Evolutionary conservation across 306 rosid genomes (phyloP).

Genomic region (Quillaja saponaria): DNA sequence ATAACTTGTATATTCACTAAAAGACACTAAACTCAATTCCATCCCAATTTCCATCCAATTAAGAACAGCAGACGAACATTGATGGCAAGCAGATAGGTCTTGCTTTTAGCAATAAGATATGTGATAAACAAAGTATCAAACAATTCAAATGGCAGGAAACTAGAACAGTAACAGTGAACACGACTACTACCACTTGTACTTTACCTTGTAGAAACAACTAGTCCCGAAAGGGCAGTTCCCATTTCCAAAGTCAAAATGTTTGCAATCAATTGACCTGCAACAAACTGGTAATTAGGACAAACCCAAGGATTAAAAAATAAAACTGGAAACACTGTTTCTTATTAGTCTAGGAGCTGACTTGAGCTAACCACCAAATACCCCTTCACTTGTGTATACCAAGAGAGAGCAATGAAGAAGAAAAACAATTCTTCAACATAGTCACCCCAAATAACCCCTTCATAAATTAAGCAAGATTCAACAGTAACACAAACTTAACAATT

Average conservation of each 20-base stretch:
- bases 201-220: slow-evolving; percentile 98
- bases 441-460: slow-evolving; percentile 3
- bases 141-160: too few relatives aligned
- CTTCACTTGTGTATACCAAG: slow-evolving; percentile 16
- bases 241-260: slow-evolving; percentile 93
- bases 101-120: too few relatives aligned
- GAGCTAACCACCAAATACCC: neutral
- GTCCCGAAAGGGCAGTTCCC: slow-evolving; percentile 96
- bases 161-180: too few relatives aligned
- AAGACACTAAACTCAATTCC: too few relatives aligned
- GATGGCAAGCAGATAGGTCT: too few relatives aligned
- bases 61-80: too few relatives aligned
- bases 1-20: too few relatives aligned
- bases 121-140: too few relatives aligned
- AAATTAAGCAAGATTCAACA: slow-evolving; percentile 16
- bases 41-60: too few relatives aligned
- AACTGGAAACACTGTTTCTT: neutral
- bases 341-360: too few relatives aligned
- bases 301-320: neutral
- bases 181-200: slow-evolving; percentile 5
- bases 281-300: neutral
- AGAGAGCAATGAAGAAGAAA: slow-evolving; percentile 7
- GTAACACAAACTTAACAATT: slow-evolving; percentile 10
- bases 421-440: neutral
- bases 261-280: slow-evolving; percentile 93